Evolutionary conservation across 2,329 filamentous ascomycete genomes (phyloP).

Genomic region (Decorospora gaudefroyi): DNA sequence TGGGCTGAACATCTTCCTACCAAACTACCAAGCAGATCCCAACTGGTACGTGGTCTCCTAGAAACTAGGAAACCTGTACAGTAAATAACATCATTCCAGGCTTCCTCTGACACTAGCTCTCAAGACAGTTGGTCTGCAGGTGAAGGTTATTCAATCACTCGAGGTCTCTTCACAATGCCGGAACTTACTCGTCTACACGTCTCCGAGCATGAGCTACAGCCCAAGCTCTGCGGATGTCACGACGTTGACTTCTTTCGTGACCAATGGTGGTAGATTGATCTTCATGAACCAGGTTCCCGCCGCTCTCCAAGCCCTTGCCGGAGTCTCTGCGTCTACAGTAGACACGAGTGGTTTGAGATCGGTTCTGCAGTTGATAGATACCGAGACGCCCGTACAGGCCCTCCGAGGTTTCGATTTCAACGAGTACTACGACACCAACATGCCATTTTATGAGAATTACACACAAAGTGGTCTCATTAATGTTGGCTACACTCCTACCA

Average conservation of each 20-base stretch:
- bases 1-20: conserved; percentile 9
- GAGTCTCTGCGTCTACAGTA: conserved; percentile 8
- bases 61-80: too few species aligned
- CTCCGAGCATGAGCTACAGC: conserved; percentile 10
- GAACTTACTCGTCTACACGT: conserved; percentile 9
- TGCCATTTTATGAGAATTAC: conserved; percentile 14
- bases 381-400: conserved; percentile 6
- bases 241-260: conserved; percentile 7
- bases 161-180: conserved; percentile 8
- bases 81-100: not conserved
- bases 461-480: conserved; percentile 6
- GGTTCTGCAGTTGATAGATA: conserved; percentile 7
- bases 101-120: conserved; percentile 8
- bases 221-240: conserved; percentile 7
- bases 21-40: conserved; percentile 7
- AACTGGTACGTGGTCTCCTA: conserved; percentile 3
- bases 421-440: conserved; percentile 8
- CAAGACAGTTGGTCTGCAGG: conserved; percentile 11
- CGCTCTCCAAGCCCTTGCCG: conserved; percentile 9
- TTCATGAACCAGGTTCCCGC: conserved; percentile 13
- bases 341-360: conserved; percentile 8
- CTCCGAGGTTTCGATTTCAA: conserved; percentile 10
- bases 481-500: conserved; percentile 11
- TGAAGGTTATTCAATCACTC: conserved; percentile 8
- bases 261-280: conserved; percentile 10